These are phyloP conservation scores for Ambrosia artemisiifolia DNA, from an alignment of 129 eudicot genomes.

Conservation along the genomic window DNA sequence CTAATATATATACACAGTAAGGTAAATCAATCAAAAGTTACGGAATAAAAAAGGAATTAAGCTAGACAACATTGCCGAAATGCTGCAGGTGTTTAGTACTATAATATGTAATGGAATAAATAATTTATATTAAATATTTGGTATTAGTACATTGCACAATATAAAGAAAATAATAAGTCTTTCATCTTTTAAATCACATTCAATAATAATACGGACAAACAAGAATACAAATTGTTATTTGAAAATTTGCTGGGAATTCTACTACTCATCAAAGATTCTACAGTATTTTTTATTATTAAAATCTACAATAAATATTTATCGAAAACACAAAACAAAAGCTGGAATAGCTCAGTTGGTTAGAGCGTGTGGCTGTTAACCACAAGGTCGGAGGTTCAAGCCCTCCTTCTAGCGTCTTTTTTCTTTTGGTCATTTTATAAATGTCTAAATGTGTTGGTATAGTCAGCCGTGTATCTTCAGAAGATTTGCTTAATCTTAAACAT, in stretches of 20 bases:
- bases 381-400: constrained; percentile 12
- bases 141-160: too few relatives aligned
- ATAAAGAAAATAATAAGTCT: background rate
- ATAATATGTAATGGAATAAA: background rate
- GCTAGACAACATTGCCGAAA: background rate
- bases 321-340: background rate
- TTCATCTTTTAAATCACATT: background rate
- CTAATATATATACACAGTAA: background rate
- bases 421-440: too few relatives aligned
- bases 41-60: background rate
- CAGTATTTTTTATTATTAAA: too few relatives aligned
- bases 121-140: too few relatives aligned
- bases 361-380: constrained; percentile 12
- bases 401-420: background rate
- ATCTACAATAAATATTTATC: too few relatives aligned
- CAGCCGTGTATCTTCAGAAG: too few relatives aligned
- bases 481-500: too few relatives aligned
- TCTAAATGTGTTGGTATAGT: too few relatives aligned
- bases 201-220: background rate
- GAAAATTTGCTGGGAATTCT: too few relatives aligned
- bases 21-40: background rate
- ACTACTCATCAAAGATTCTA: too few relatives aligned
- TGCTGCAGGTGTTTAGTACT: background rate
- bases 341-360: constrained; percentile 12
- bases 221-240: background rate